A percentile compares a stretch with the other conserved stretches of the same genome.
phyloP scores from a whole-genome alignment of 129 eudicot genomes.

The Tagetes erecta region DNA sequence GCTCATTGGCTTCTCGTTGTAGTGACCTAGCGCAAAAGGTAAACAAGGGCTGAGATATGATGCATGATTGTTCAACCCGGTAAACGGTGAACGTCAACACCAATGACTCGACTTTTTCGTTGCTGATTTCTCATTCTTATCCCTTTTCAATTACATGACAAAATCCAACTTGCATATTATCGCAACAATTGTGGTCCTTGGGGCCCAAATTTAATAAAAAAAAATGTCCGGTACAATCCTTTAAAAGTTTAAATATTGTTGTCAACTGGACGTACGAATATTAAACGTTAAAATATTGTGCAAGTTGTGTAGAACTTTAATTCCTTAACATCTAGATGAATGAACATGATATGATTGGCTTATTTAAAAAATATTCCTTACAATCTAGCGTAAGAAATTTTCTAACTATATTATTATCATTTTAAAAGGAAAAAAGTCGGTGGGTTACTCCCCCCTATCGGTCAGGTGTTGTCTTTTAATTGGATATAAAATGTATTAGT shows the following conservation, averaged over 20 bases:
- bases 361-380: too few relatives aligned
- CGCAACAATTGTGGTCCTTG: background rate
- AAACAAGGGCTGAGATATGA: background rate
- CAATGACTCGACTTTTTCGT: background rate
- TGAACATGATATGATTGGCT: too few relatives aligned
- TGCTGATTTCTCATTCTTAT: conserved; percentile 28
- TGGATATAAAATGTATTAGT: too few relatives aligned
- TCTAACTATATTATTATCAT: too few relatives aligned
- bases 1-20: too few relatives aligned
- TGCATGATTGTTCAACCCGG: too few relatives aligned
- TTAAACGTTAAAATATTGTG: background rate
- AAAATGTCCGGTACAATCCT: too few relatives aligned
- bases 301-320: background rate
- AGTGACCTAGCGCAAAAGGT: background rate
- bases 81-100: background rate
- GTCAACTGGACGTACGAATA: background rate
- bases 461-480: too few relatives aligned
- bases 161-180: conserved; percentile 7
- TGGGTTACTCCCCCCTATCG: too few relatives aligned
- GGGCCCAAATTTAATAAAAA: background rate
- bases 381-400: too few relatives aligned
- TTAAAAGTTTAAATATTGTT: background rate
- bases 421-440: too few relatives aligned
- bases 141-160: conserved; percentile 11
- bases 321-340: too few relatives aligned